Evolutionary conservation across 169 alveolate genomes (phyloP).

Genomic region (Cystoisospora suis): DNA sequence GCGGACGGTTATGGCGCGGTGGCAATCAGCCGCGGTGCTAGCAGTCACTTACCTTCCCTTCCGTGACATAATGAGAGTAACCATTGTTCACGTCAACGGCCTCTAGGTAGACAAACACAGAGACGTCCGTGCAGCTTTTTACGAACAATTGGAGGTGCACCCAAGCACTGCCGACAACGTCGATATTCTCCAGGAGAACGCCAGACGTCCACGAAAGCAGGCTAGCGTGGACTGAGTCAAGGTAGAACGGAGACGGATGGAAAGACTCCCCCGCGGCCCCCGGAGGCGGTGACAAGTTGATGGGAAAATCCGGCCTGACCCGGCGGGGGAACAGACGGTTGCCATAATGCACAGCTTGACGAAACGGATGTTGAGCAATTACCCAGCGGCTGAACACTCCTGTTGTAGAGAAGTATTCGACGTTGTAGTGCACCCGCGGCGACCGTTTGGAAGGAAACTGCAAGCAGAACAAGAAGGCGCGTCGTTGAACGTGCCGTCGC

Average conservation of each 20-base stretch:
- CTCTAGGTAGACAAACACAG: conserved; percentile 72
- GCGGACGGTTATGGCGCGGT: too few relatives aligned
- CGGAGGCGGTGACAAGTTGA: conserved; percentile 7
- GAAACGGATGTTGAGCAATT: conserved; percentile 76
- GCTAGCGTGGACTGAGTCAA: conserved; percentile 50
- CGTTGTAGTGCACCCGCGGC: conserved; percentile 51
- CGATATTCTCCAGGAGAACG: conserved; percentile 39
- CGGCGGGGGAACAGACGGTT: conserved; percentile 32
- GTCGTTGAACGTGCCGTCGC: too few relatives aligned
- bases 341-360: conserved; percentile 67
- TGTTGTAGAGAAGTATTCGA: conserved; percentile 51
- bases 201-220: conserved; percentile 62
- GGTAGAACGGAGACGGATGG: conserved; percentile 47
- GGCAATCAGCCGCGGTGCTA: too few relatives aligned
- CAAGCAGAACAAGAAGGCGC: too few relatives aligned
- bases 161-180: conserved; percentile 71
- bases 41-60: conserved; percentile 68
- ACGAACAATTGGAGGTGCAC: conserved; percentile 61
- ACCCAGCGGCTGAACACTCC: conserved; percentile 70
- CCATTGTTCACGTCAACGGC: conserved; percentile 64
- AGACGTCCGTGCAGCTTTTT: conserved; percentile 67
- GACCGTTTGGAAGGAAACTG: conserved; percentile 30
- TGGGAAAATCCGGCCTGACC: neutral
- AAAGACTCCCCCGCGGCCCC: conserved; percentile 53
- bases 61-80: conserved; percentile 68